phyloP scores from a whole-genome alignment of 805 yeast species.

The Ogataea saltuana region DNA sequence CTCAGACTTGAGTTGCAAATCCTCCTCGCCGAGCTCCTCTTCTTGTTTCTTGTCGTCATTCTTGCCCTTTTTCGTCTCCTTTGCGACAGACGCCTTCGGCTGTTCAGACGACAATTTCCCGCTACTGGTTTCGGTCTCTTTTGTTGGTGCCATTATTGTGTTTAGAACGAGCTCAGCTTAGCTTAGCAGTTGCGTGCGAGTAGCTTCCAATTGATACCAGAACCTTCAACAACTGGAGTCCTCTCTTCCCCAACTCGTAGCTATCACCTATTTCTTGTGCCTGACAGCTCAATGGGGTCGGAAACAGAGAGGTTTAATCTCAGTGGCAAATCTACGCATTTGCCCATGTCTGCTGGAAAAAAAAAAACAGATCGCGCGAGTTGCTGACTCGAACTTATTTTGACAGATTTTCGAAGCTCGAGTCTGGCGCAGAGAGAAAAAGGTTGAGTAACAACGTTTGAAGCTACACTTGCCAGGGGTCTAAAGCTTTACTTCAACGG shows the following conservation, averaged over 20 bases:
- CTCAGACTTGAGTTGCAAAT: conserved; percentile 80
- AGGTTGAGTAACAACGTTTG: too few species aligned
- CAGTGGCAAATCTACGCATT: conserved; percentile 22
- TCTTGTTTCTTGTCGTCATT: conserved; percentile 38
- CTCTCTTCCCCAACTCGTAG: neutral
- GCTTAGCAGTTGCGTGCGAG: too few species aligned
- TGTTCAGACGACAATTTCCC: conserved; percentile 14
- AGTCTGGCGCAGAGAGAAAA: too few species aligned
- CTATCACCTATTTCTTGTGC: neutral
- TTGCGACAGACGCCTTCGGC: conserved; percentile 13
- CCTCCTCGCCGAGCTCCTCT: conserved; percentile 93
- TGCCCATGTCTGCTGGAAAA: conserved; percentile 9
- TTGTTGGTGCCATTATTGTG: conserved; percentile 25
- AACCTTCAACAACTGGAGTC: neutral
- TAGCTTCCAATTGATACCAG: neutral
- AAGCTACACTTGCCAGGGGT: too few species aligned
- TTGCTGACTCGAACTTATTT: neutral
- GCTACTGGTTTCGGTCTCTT: conserved; percentile 22
- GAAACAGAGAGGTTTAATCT: neutral
- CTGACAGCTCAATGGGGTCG: neutral
- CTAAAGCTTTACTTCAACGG: too few species aligned
- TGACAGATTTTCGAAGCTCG: too few species aligned
- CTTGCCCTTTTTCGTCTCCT: conserved; percentile 20
- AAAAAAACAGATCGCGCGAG: conserved; percentile 1
- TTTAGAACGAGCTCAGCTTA: too few species aligned